Conservation (phyloP, 1,284 basidiomycete species). For the Thecaphora thlaspeos region DNA sequence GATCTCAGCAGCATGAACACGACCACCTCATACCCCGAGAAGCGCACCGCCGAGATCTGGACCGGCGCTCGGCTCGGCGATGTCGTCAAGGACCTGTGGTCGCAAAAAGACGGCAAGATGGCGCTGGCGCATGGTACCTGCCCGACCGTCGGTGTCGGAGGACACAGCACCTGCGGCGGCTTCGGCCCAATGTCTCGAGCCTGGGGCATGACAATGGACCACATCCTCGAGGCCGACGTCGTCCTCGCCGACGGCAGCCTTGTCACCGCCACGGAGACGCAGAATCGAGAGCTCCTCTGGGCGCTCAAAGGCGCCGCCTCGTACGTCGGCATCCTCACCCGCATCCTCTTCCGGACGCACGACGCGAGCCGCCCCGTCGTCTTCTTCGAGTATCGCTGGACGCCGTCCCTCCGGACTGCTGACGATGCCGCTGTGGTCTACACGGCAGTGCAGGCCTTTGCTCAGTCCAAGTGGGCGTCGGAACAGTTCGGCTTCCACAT, state of each 20-base stretch:
- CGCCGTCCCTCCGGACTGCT: constrained; percentile 4
- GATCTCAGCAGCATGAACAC: constrained; percentile 46
- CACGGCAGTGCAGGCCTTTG: constrained; percentile 34
- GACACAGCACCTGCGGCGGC: constrained; percentile 56
- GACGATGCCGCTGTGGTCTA: constrained; percentile 19
- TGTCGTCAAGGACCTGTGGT: constrained; percentile 53
- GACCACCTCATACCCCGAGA: constrained; percentile 28
- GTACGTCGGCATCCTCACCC: constrained; percentile 56
- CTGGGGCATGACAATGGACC: constrained; percentile 57
- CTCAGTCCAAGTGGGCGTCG: constrained; percentile 2
- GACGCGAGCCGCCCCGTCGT: constrained; percentile 35
- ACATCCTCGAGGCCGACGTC: constrained; percentile 52
- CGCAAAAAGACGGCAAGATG: constrained; percentile 24
- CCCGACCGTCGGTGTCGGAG: constrained; percentile 56
- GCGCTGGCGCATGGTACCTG: constrained; percentile 57
- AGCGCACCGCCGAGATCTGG: constrained; percentile 41
- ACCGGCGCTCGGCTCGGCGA: constrained; percentile 57
- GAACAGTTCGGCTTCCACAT: constrained; percentile 42
- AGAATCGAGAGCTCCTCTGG: constrained; percentile 47
- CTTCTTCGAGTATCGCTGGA: constrained; percentile 43
- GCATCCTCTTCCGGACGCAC: constrained; percentile 39
- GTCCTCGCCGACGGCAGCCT: constrained; percentile 56
- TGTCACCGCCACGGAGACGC: constrained; percentile 30
- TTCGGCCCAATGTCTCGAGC: constrained; percentile 49
- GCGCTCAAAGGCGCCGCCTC: constrained; percentile 54